Base-by-base conservation (phyloP, 2,329 filamentous ascomycete genomes). In the Claviceps citrina region DNA sequence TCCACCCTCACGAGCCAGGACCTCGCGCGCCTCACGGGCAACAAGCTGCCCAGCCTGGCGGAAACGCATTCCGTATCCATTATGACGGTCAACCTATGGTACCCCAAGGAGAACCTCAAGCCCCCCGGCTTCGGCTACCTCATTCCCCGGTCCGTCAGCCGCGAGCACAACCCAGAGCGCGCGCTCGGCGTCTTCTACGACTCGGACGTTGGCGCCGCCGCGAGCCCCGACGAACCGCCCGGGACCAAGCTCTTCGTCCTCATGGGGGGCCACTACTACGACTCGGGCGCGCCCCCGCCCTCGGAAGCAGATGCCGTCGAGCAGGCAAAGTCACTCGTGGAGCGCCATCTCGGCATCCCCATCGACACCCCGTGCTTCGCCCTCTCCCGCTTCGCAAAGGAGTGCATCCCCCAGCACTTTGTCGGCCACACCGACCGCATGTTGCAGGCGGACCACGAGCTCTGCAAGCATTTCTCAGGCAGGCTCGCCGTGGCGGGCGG, bases 181-280 rank as follows among this genome's bases (percentile, higher is more conserved):
- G 83, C 81, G 1, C 76, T 98, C 5, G 91, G 91, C 46, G 87
- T 96, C 39, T 81, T 96, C 44, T 96, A 96, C 59, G 86, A 94
- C 59, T 84, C 78, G 2, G 77, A 84, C 46, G 71, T 63, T 24
- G 46, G 54, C 40, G 46, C 50, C 32, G 51, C 59, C 36, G 71
- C 31, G 15, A 37, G 69, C 15, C 67, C 73, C 49, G 73, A 81
- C 54, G 58, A 60, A 44, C 58, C 59, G n/a, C 47, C 48, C 27
- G 85, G 84, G 19, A 93, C 85, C 12, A 94, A 93, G 58, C 61
- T 96, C 39, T 94, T 89, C 13, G 83, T 96, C 50, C 93, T 98
- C 77, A 66, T 98, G 42, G 91, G 91, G 43, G 91, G 91, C 1
- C 86, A 95, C 61, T 85, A 84, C 72, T 96, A 85, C 55, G 71